phyloP scores from a whole-genome alignment of 257 asterid species.

The Marsdenia floribunda region DNA sequence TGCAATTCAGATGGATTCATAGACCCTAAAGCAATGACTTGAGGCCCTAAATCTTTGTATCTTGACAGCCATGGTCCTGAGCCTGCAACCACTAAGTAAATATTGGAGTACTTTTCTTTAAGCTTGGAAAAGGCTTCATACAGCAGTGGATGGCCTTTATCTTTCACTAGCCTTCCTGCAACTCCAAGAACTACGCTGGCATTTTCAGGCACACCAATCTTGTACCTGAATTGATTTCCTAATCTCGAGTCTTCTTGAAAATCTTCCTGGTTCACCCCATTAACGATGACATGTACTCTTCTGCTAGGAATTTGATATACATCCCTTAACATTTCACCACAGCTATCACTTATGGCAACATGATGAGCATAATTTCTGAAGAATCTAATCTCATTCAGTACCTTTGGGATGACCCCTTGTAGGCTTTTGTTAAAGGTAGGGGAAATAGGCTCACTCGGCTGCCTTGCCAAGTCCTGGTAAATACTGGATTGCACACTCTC shows the following conservation, averaged over 20 bases:
- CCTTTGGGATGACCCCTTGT: slow-evolving; percentile 69
- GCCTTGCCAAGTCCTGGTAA: slow-evolving; percentile 59
- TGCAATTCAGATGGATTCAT: slow-evolving; percentile 53
- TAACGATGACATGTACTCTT: slow-evolving; percentile 79
- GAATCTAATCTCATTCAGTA: slow-evolving; percentile 69
- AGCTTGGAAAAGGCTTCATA: slow-evolving; percentile 69
- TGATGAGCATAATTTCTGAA: slow-evolving; percentile 76
- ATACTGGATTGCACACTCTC: slow-evolving; percentile 83
- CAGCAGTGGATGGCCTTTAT: slow-evolving; percentile 83
- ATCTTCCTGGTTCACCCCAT: slow-evolving; percentile 74
- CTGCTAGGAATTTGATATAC: slow-evolving; percentile 70
- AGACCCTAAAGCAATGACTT: slow-evolving; percentile 65
- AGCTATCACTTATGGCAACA: slow-evolving; percentile 81
- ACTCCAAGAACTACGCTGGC: slow-evolving; percentile 75
- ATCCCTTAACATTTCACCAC: slow-evolving; percentile 87
- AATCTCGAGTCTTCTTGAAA: slow-evolving; percentile 38
- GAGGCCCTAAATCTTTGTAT: slow-evolving; percentile 62
- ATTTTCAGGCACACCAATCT: slow-evolving; percentile 62
- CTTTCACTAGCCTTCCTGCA: slow-evolving; percentile 86
- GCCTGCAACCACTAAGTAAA: slow-evolving; percentile 80
- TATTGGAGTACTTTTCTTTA: slow-evolving; percentile 34
- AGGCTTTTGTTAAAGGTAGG: slow-evolving; percentile 50
- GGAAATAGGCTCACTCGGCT: slow-evolving; percentile 42
- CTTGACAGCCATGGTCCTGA: slow-evolving; percentile 83
- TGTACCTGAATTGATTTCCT: slow-evolving; percentile 46